Evolutionary conservation across 208 protist genomes (phyloP), one percentile per base, ranked within the genome.

Genomic region (Acanthamoeba royreba): DNA sequence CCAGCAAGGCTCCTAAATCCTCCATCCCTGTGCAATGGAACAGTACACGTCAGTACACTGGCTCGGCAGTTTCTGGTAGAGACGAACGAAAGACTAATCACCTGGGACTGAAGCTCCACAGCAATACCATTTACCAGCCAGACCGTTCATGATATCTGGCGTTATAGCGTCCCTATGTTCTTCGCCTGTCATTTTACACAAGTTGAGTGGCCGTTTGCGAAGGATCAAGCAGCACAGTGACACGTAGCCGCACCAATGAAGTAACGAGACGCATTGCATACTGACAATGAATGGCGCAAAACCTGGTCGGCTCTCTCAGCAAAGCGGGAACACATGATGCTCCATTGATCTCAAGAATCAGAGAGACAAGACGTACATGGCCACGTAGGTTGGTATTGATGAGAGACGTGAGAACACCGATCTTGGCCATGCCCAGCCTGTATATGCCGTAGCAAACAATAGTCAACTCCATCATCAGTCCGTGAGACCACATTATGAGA

Each of bases 221-320:
- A 4, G 55, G 55, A n/a, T n/a, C n/a, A n/a, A n/a, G n/a, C n/a
- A n/a, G n/a, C n/a, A n/a, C n/a, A n/a, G n/a, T n/a, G n/a, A n/a
- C n/a, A n/a, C n/a, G n/a, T n/a, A n/a, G n/a, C n/a, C n/a, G 63
- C 43, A 38, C 72, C 72, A 22, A 83, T 52, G 17, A 83, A 83
- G 42, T 83, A 83, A 28, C 35, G 72, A 0, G 72, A 38, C 8
- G 72, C 72, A 0, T 83, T 83, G 42, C 72, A 83, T 25, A 83
- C 72, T 0, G 72, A 15, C 11, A 83, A 17, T 43, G 72, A 83
- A 43, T 83, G 72, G 17, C 72, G 35, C 72, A 83, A 33, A 4
- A 97, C 94, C 91, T 98, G 97, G 69, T 74, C 13, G 49, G n/a
- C n/a, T n/a, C n/a, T n/a, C n/a, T 55, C 49, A 55, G 9, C 49